phyloP scores from a whole-genome alignment of 371 early-diverging fungal genomes.

The Furculomyces boomerangus region DNA sequence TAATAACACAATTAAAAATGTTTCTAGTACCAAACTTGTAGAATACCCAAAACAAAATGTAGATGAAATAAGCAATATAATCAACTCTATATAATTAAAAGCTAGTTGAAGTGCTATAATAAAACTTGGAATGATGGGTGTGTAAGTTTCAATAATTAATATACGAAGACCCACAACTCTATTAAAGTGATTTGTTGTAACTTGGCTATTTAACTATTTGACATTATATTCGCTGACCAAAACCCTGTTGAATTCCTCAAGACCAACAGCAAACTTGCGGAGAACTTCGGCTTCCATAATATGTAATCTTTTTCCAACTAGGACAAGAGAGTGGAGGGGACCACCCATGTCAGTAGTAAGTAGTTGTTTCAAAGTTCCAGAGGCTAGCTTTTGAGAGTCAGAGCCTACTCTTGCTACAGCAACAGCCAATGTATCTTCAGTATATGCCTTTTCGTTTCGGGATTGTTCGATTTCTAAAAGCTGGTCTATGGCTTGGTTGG shows the following conservation, averaged over 20 bases:
- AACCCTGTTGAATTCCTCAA: conserved; percentile 2
- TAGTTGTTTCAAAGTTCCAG: conserved; percentile 78
- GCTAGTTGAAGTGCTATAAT: too few relatives aligned
- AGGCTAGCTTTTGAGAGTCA: conserved; percentile 60
- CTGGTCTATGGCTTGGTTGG: conserved; percentile 85
- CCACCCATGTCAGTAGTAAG: conserved; percentile 73
- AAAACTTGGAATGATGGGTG: too few relatives aligned
- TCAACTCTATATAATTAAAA: too few relatives aligned
- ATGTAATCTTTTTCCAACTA: conserved; percentile 77
- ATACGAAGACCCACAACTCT: too few relatives aligned
- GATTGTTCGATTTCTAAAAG: conserved; percentile 78
- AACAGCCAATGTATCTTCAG: conserved; percentile 66
- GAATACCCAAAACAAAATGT: too few relatives aligned
- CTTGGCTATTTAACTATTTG: neutral
- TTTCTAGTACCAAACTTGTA: too few relatives aligned
- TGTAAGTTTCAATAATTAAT: too few relatives aligned
- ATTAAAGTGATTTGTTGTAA: too few relatives aligned
- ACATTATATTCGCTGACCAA: neutral
- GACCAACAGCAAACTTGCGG: conserved; percentile 45
- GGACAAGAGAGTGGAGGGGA: conserved; percentile 93
- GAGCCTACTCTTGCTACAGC: conserved; percentile 88
- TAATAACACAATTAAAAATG: too few relatives aligned
- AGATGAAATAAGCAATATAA: too few relatives aligned
- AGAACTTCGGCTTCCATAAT: conserved; percentile 85
- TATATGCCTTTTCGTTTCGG: conserved; percentile 49